Base-by-base conservation (phyloP, 73 alveolate species). In the Uronychia binucleata region DNA sequence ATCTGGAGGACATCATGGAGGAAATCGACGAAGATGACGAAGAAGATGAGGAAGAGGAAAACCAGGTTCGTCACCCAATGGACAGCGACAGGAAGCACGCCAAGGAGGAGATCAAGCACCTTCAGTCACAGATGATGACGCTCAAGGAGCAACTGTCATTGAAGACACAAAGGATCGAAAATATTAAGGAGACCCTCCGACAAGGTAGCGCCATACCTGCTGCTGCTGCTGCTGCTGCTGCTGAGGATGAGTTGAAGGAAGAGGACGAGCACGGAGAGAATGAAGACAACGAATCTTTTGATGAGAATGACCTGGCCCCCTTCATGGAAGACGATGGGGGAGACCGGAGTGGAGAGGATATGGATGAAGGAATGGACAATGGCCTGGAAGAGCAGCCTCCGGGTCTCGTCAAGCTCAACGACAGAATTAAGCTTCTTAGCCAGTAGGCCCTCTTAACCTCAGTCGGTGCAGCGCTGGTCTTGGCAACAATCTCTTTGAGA, bases 1-100 rank as follows among this genome's bases (percentile, higher is more conserved):
- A 46, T 11, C 19, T 46, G 19, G 67, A 46, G 5, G 67, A 46
- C 5, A 46, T 46, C 19, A 75, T 88, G 0, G 94, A 83, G 33
- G 86, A 86, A 25, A 88, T 88, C 46, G 33, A 59, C 0, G 94
- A 88, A 59, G 94, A 88, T 35, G 94, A 57, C 1, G 86, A 82
- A 27, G 94, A 77, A 28, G 94, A 88, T 59, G 94, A 88, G 30
- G 86, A 88, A 33, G 94, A 88, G 28, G 88, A 88, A 31, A 33
- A 60, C 1, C 88, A 88, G n/a, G n/a, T n/a, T n/a, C n/a, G n/a
- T n/a, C n/a, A n/a, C n/a, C n/a, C n/a, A n/a, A n/a, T n/a, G n/a
- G n/a, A n/a, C n/a, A n/a, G n/a, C n/a, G n/a, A n/a, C n/a, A n/a
- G n/a, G n/a, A n/a, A n/a, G n/a, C n/a, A n/a, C n/a, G n/a, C n/a